phyloP scores from a whole-genome alignment of 2,329 filamentous ascomycete species.

The Claviceps capensis region DNA sequence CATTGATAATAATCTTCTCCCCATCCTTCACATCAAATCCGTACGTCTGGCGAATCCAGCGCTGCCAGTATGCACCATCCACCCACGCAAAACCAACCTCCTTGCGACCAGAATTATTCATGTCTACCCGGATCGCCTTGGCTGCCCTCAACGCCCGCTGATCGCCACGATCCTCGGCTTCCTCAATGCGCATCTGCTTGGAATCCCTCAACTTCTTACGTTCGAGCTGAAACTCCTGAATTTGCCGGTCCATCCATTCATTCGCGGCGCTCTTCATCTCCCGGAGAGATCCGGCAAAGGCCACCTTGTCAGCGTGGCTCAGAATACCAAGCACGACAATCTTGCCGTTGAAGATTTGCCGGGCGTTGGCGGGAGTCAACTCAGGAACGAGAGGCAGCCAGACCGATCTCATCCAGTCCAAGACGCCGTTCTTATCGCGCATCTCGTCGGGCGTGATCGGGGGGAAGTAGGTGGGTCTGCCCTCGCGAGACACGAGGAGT shows the following conservation, averaged over 20 bases:
- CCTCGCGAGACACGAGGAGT: constrained; percentile 76
- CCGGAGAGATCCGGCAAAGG: constrained; percentile 63
- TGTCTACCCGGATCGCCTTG: constrained; percentile 83
- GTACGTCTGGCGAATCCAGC: constrained; percentile 92
- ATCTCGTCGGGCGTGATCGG: constrained; percentile 81
- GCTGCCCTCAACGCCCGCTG: constrained; percentile 74
- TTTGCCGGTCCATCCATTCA: constrained; percentile 97
- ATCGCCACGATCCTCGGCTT: constrained; percentile 86
- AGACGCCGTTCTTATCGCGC: constrained; percentile 65
- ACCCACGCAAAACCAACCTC: constrained; percentile 96
- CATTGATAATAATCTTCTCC: constrained; percentile 90
- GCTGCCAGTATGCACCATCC: constrained; percentile 92
- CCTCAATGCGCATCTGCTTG: constrained; percentile 90
- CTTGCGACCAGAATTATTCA: constrained; percentile 75
- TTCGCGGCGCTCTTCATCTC: constrained; percentile 93
- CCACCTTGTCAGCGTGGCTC: constrained; percentile 63
- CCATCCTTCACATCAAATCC: constrained; percentile 79
- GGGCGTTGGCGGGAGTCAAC: constrained; percentile 77
- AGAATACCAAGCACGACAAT: constrained; percentile 88
- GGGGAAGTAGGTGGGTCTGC: constrained; percentile 79
- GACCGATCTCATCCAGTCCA: constrained; percentile 89
- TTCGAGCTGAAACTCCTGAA: constrained; percentile 81
- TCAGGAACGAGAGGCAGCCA: constrained; percentile 96
- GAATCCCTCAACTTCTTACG: constrained; percentile 85
- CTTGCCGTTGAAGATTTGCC: constrained; percentile 89